Percentiles rank a stretch among this genome's conserved stretches.
phyloP scores from a whole-genome alignment of 306 rosid genomes.

The Casuarina glauca region DNA sequence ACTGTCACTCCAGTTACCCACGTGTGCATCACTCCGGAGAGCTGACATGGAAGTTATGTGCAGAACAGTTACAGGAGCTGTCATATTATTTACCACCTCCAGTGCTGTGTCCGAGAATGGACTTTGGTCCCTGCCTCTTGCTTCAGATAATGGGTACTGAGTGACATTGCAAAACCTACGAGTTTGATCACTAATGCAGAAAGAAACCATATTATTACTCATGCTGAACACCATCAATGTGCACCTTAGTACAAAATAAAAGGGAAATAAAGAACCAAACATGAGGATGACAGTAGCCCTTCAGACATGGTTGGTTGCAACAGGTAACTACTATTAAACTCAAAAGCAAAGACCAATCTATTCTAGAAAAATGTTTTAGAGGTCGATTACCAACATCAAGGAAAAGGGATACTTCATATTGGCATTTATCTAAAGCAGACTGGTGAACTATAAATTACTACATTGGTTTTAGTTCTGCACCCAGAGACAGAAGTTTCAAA shows the following conservation, averaged over 20 bases:
- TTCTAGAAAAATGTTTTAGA: neutral
- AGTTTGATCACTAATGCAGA: constrained; percentile 55
- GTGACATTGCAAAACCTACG: constrained; percentile 58
- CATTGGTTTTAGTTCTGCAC: neutral
- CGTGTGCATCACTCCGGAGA: constrained; percentile 79
- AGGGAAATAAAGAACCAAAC: neutral
- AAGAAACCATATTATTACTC: constrained; percentile 30
- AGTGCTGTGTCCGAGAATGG: constrained; percentile 55
- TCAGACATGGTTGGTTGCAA: neutral
- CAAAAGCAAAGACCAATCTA: neutral
- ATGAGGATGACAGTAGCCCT: neutral
- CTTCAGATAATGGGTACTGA: constrained; percentile 42
- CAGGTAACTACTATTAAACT: constrained; percentile 1
- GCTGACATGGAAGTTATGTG: constrained; percentile 76
- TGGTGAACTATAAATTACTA: neutral
- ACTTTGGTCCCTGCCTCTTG: constrained; percentile 52
- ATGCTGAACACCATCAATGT: constrained; percentile 11
- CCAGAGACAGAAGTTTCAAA: constrained; percentile 10
- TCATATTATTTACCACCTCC: constrained; percentile 53
- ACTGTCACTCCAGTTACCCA: constrained; percentile 73
- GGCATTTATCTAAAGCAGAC: neutral
- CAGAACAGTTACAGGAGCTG: constrained; percentile 51
- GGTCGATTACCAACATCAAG: neutral
- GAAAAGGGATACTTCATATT: neutral
- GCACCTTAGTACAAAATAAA: constrained; percentile 11